Base-by-base conservation (phyloP, 495 filamentous ascomycete species). In the Annulohypoxylon moriforme region DNA sequence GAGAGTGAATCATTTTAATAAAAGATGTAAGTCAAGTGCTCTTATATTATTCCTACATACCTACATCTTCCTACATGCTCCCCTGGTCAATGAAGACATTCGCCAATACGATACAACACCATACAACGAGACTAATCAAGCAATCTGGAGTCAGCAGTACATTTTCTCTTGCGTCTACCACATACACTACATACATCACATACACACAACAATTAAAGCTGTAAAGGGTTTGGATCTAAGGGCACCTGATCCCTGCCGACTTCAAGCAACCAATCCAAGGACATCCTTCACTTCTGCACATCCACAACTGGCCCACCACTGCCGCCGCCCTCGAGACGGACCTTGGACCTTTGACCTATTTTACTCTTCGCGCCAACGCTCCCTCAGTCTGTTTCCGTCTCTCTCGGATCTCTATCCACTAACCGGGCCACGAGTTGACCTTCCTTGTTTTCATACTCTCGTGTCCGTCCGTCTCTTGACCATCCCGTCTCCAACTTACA, bases 161-260 rank as follows among this genome's bases (percentile, higher is more conserved):
- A 47, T 49, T 27, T 20, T 38, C 31, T 57, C 53, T 31, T 57
- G 16, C 53, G 33, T 38, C 53, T 57, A 57, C 33, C 24, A 55
- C 58, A 24, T 49, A 27, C 53, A 59, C 18, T 49, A 27, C 53
- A 59, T 29, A 61, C 36, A n/a, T 46, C 58, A 67, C 33, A 52
- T 40, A 18, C 47, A 29, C 36, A 64, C 46, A 44, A 27, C 61
- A 68, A 67, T 67, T 64, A 58, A 67, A 72, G n/a, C 59, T 49
- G 24, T 67, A 67, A 64, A 44, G 31, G 60, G 69, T 44, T 73
- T 73, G 61, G 55, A 67, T 66, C 60, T 66, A 58, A 69, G 55
- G 66, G 58, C 71, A 69, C 71, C 66, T 73, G 71, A 73, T 73
- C 71, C 71, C 61, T 73, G 61, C 52, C 52, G 61, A 40, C 62